Percentiles rank a stretch among this genome's conserved stretches.
These are phyloP conservation scores for Bassia scoparia DNA, from an alignment of 148 eudicot species.

Conservation along the genomic window DNA sequence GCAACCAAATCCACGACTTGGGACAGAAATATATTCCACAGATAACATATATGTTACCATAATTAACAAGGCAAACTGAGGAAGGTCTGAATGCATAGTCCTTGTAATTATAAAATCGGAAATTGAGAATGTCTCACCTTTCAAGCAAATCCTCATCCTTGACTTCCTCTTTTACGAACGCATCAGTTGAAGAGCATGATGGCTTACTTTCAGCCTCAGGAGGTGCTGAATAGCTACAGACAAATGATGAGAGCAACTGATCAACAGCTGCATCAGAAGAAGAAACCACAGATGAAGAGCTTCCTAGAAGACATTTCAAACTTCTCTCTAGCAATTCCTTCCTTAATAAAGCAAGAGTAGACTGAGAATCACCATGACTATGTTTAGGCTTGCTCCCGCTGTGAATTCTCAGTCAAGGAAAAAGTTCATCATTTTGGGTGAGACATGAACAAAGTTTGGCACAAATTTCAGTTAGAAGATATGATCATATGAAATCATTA, in stretches of 20 bases:
- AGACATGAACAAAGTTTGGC: not conserved
- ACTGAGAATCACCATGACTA: conserved; percentile 36
- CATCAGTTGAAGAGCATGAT: conserved; percentile 20
- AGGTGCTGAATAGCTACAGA: conserved; percentile 29
- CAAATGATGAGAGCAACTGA: conserved; percentile 33
- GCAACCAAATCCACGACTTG: not conserved
- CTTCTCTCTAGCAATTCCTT: conserved; percentile 47
- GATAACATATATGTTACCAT: not conserved
- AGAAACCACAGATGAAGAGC: conserved; percentile 35
- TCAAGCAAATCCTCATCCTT: conserved; percentile 25
- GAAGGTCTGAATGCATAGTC: not conserved
- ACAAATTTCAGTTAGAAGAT: not conserved
- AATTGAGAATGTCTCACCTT: conserved; percentile 27
- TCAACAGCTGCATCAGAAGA: conserved; percentile 33
- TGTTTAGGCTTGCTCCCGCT: conserved; percentile 35
- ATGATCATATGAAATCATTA: not conserved
- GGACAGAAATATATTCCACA: not conserved
- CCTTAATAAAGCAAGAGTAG: conserved; percentile 37
- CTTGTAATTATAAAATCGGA: not conserved
- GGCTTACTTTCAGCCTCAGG: conserved; percentile 24
- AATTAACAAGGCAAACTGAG: not conserved
- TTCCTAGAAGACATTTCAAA: conserved; percentile 31
- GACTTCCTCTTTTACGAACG: conserved; percentile 25
- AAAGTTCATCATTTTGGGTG: conserved; percentile 1
- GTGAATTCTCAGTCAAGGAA: conserved; percentile 46